Evolutionary conservation across 2,329 filamentous ascomycete genomes (phyloP).

Genomic region (Fusarium sulawesiense): DNA sequence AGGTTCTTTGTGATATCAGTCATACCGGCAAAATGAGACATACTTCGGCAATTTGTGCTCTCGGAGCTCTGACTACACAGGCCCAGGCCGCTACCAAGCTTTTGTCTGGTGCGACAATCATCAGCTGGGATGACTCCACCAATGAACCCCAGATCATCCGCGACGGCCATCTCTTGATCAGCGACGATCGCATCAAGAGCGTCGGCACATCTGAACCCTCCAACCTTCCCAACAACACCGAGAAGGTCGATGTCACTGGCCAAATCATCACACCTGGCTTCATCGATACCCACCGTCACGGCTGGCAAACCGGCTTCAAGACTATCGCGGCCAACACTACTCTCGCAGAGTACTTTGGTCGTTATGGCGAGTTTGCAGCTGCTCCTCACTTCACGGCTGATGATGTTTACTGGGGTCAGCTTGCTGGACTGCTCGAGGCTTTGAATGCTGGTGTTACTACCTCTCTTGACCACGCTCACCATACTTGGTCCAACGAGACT

Average conservation of each 20-base stretch:
- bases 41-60: background rate
- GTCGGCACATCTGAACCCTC: constrained; percentile 4
- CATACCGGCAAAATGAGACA: background rate
- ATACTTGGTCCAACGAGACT: constrained; percentile 58
- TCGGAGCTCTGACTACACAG: background rate
- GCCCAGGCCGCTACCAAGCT: constrained; percentile 2
- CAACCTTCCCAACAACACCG: constrained; percentile 37
- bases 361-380: constrained; percentile 53
- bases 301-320: constrained; percentile 67
- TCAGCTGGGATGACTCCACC: constrained; percentile 23
- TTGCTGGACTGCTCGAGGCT: constrained; percentile 61
- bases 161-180: constrained; percentile 9
- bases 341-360: constrained; percentile 59
- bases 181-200: constrained; percentile 9
- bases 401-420: constrained; percentile 60
- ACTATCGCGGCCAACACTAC: constrained; percentile 64
- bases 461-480: constrained; percentile 63
- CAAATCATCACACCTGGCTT: constrained; percentile 68
- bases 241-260: constrained; percentile 60
- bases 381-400: constrained; percentile 52
- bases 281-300: constrained; percentile 66
- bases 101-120: constrained; percentile 27
- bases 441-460: constrained; percentile 66
- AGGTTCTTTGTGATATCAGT: background rate
- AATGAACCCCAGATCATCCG: constrained; percentile 1